Evolutionary conservation across 257 asterid species (phyloP).

Genomic region (Nicotiana benthamiana): DNA sequence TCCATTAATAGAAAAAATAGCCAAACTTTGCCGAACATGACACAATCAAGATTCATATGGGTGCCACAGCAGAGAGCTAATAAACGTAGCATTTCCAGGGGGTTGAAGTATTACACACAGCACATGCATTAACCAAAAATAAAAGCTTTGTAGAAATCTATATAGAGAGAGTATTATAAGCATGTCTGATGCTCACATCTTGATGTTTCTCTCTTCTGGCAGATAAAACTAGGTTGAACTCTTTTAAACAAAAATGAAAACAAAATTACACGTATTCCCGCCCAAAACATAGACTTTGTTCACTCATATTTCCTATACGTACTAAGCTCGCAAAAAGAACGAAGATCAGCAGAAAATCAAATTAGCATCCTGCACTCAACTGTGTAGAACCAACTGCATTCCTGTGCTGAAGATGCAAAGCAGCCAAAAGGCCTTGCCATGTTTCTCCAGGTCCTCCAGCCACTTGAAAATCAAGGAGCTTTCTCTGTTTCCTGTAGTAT

Average conservation of each 20-base stretch:
- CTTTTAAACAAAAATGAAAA: not conserved
- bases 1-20: too few relatives aligned
- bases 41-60: not conserved
- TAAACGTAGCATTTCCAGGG: not conserved
- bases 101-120: not conserved
- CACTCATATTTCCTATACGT: conserved; percentile 5
- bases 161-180: not conserved
- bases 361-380: conserved; percentile 45
- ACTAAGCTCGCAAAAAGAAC: conserved; percentile 2
- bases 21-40: not conserved
- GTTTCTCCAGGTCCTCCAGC: conserved; percentile 64
- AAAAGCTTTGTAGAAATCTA: not conserved
- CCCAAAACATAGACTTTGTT: not conserved
- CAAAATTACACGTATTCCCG: not conserved
- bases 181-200: not conserved
- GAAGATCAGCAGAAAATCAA: not conserved
- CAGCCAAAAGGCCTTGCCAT: conserved; percentile 88
- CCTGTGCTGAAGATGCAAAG: conserved; percentile 76
- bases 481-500: conserved; percentile 70
- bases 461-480: conserved; percentile 72
- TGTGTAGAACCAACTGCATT: conserved; percentile 43
- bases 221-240: not conserved
- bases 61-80: not conserved
- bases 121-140: not conserved
- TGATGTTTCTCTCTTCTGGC: not conserved